Percentiles rank a stretch among this genome's conserved stretches.
phyloP scores from a whole-genome alignment of 495 filamentous ascomycete genomes.

The Rhypophila decipiens region DNA sequence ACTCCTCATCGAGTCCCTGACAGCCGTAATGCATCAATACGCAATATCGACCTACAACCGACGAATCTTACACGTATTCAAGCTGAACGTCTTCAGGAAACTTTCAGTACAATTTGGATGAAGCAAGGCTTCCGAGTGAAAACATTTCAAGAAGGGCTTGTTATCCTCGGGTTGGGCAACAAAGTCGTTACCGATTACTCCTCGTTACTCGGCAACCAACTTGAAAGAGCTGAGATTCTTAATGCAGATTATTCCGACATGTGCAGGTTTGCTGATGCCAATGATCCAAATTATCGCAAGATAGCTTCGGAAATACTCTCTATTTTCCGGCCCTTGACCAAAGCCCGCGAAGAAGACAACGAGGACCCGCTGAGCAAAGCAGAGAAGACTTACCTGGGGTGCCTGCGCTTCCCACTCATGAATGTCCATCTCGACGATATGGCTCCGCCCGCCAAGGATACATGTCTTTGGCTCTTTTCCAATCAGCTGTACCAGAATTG shows the following conservation, averaged over 20 bases:
- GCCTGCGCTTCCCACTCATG: background rate
- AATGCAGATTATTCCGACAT: slow-evolving; percentile 18
- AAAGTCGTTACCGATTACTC: slow-evolving; percentile 26
- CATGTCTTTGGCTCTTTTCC: slow-evolving; percentile 7
- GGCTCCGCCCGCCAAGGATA: background rate
- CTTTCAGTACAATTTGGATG: slow-evolving; percentile 8
- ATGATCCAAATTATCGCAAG: slow-evolving; percentile 20
- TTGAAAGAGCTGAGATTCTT: slow-evolving; percentile 18
- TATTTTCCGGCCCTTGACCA: background rate
- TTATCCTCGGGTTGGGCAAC: background rate
- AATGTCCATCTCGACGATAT: slow-evolving; percentile 9
- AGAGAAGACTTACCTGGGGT: background rate
- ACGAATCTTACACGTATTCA: slow-evolving; percentile 4
- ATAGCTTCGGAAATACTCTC: slow-evolving; percentile 4
- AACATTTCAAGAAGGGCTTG: slow-evolving; percentile 13
- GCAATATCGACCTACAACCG: background rate
- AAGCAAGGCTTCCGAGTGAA: slow-evolving; percentile 12
- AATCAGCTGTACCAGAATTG: background rate
- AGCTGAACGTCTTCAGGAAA: slow-evolving; percentile 8
- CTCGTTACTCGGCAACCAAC: slow-evolving; percentile 17
- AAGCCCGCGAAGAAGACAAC: background rate
- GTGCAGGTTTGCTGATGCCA: slow-evolving; percentile 15
- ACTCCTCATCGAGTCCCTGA: slow-evolving; percentile 26
- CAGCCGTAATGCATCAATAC: slow-evolving; percentile 1
- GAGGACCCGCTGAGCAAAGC: background rate